phyloP scores from a whole-genome alignment of 306 rosid genomes.

The Glycyrrhiza uralensis region DNA sequence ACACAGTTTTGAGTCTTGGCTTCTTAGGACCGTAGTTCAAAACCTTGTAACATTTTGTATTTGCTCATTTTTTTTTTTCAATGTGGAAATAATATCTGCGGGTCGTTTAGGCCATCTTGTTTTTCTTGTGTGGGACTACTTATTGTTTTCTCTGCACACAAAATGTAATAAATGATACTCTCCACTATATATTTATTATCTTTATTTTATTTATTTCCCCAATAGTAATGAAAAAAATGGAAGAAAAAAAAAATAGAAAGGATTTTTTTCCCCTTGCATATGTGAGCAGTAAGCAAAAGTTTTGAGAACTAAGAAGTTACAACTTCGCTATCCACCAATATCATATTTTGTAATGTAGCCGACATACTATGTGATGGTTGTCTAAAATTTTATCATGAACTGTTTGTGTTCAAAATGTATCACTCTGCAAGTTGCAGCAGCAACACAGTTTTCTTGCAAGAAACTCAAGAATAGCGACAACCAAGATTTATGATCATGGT shows the following conservation, averaged over 20 bases:
- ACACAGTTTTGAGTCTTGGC: background rate
- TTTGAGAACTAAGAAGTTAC: too few relatives aligned
- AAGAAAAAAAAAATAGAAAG: too few relatives aligned
- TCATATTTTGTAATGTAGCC: background rate
- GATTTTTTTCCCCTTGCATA: too few relatives aligned
- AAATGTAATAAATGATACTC: too few relatives aligned
- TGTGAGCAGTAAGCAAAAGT: too few relatives aligned
- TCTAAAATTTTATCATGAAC: too few relatives aligned
- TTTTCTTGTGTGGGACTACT: background rate
- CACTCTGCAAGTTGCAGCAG: background rate
- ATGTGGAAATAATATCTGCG: background rate
- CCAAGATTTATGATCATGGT: background rate
- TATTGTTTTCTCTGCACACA: background rate
- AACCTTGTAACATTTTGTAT: background rate
- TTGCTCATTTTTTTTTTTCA: conserved; percentile 6
- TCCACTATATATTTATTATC: too few relatives aligned
- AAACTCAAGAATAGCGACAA: background rate
- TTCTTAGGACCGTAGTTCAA: background rate
- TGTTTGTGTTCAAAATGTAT: background rate
- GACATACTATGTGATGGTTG: background rate
- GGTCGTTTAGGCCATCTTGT: conserved; percentile 1
- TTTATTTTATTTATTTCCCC: too few relatives aligned
- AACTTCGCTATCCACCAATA: background rate
- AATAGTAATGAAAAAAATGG: too few relatives aligned
- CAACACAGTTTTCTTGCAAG: too few relatives aligned